Percentiles rank a stretch among this genome's conserved stretches.
Conservation (phyloP, 345 rosid species). For the Kandelia obovata region DNA sequence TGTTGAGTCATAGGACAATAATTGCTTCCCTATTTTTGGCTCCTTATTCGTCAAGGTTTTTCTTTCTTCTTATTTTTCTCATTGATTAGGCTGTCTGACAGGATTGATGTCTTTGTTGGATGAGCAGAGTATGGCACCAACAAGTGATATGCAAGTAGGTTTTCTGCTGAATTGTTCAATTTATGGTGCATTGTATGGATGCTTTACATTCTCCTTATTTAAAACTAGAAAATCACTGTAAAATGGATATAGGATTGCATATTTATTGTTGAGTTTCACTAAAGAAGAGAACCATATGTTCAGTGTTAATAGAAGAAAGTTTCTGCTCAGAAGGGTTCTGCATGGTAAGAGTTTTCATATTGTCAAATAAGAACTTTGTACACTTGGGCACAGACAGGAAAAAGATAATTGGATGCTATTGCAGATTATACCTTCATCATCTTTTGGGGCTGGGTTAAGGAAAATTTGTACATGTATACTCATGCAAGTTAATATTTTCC, state of each 20-base stretch:
- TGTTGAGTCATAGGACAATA: neutral
- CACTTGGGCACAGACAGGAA: too few relatives aligned
- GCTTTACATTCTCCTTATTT: neutral
- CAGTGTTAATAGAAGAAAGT: too few relatives aligned
- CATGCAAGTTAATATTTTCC: slow-evolving; percentile 23
- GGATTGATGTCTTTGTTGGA: slow-evolving; percentile 64
- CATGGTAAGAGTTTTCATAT: too few relatives aligned
- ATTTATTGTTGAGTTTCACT: too few relatives aligned
- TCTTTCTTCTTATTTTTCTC: slow-evolving; percentile 41
- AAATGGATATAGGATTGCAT: too few relatives aligned
- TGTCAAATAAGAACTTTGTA: too few relatives aligned
- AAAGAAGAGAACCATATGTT: too few relatives aligned
- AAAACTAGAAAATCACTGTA: too few relatives aligned
- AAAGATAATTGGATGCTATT: too few relatives aligned
- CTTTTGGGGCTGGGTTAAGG: neutral
- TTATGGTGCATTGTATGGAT: too few relatives aligned
- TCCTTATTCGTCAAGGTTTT: slow-evolving; percentile 23
- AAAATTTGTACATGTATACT: neutral
- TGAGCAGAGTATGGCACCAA: slow-evolving; percentile 58
- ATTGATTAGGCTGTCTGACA: slow-evolving; percentile 74
- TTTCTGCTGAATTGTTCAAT: slow-evolving; percentile 13
- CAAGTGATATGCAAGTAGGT: slow-evolving; percentile 79
- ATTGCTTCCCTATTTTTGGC: neutral
- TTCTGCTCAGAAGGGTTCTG: too few relatives aligned
- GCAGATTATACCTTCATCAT: too few relatives aligned